Conservation (phyloP, 106 monocot genomes). For the Dendrobium officinale region DNA sequence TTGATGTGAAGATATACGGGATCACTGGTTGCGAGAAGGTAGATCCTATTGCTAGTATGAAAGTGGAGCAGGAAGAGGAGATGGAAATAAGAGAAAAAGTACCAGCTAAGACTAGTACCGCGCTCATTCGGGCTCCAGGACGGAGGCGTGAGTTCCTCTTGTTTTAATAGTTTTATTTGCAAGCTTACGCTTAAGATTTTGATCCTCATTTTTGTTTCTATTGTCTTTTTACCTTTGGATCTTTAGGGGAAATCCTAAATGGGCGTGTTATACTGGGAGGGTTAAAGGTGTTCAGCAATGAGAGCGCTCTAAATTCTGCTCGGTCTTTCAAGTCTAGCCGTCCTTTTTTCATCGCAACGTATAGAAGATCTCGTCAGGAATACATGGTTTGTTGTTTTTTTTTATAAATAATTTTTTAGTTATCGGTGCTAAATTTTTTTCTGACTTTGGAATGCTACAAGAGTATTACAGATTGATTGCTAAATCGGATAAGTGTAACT, state of each 20-base stretch:
- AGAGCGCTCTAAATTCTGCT: conserved; percentile 6
- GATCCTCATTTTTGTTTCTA: not conserved
- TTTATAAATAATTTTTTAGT: not conserved
- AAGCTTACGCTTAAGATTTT: not conserved
- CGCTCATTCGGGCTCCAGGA: not conserved
- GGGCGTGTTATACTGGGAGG: conserved; percentile 6
- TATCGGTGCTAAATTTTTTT: not conserved
- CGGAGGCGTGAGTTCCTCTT: not conserved
- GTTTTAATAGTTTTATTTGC: not conserved
- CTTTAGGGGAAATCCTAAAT: conserved; percentile 5
- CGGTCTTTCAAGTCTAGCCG: conserved; percentile 6
- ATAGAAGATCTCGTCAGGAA: not conserved
- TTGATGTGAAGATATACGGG: conserved; percentile 16
- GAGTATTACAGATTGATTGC: too few species aligned
- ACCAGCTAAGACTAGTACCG: not conserved
- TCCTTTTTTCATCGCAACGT: conserved; percentile 11
- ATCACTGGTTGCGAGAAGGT: conserved; percentile 11
- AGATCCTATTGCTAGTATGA: not conserved
- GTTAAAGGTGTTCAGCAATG: not conserved
- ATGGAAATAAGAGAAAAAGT: not conserved
- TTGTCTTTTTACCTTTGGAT: not conserved
- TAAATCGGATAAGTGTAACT: too few species aligned
- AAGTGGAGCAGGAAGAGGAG: conserved; percentile 2
- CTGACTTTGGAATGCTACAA: not conserved
- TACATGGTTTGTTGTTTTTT: conserved; percentile 4